Percentiles rank a stretch among this genome's conserved stretches.
Conservation (phyloP, 495 filamentous ascomycete genomes). For the Neurospora africana region DNA sequence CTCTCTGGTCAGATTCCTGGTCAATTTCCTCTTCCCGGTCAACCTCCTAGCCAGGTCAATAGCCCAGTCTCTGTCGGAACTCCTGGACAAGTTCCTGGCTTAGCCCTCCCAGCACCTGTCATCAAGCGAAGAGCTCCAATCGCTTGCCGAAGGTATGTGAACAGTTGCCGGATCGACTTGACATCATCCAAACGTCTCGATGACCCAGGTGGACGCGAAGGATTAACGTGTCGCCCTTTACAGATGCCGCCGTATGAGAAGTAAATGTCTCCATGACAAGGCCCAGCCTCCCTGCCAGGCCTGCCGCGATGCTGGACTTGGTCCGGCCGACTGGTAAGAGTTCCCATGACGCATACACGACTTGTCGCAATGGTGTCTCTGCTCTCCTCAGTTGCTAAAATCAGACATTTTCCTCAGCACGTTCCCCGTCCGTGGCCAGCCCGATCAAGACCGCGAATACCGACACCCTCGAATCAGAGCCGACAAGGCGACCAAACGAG, state of each 20-base stretch:
- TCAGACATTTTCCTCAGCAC: slow-evolving; percentile 15
- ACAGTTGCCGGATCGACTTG: slow-evolving; percentile 4
- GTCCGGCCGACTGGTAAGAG: slow-evolving; percentile 32
- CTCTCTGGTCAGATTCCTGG: not conserved
- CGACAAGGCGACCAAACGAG: slow-evolving; percentile 29
- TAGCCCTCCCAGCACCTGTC: not conserved
- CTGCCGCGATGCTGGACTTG: slow-evolving; percentile 32
- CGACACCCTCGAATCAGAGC: slow-evolving; percentile 35
- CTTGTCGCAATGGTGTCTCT: not conserved
- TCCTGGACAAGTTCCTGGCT: slow-evolving; percentile 2
- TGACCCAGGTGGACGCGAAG: not conserved
- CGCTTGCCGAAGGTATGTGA: slow-evolving; percentile 37
- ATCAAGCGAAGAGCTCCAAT: slow-evolving; percentile 37
- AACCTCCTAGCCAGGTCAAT: not conserved
- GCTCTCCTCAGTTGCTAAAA: not conserved
- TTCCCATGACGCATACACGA: not conserved
- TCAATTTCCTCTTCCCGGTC: not conserved
- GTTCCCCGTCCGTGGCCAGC: slow-evolving; percentile 34
- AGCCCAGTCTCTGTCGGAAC: not conserved
- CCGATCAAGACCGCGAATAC: slow-evolving; percentile 34
- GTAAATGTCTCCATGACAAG: slow-evolving; percentile 38
- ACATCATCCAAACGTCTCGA: not conserved
- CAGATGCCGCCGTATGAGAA: slow-evolving; percentile 41
- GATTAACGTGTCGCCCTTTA: not conserved
- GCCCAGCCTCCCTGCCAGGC: slow-evolving; percentile 31